These are phyloP conservation scores for Xylaria acuta DNA, from an alignment of 495 filamentous ascomycete species.

Conservation along the genomic window DNA sequence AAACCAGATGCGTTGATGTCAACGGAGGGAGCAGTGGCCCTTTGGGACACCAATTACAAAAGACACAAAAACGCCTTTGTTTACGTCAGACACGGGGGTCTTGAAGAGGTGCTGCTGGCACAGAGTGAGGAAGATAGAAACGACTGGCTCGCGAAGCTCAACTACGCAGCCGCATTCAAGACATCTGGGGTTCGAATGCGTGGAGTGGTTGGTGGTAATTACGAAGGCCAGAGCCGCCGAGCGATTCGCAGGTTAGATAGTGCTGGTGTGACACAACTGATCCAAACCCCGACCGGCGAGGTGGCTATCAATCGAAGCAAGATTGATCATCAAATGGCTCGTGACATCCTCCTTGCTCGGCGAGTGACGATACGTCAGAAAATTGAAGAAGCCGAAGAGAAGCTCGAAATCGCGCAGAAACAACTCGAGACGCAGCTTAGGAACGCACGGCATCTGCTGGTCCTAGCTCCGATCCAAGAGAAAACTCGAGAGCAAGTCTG, in stretches of 20 bases:
- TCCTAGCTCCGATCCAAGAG: conserved; percentile 85
- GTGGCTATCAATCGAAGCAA: conserved; percentile 69
- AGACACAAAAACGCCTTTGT: conserved; percentile 97
- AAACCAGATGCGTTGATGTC: conserved; percentile 93
- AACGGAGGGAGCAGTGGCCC: conserved; percentile 86
- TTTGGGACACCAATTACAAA: conserved; percentile 85
- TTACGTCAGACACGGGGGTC: conserved; percentile 84
- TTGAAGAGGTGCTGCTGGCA: conserved; percentile 91
- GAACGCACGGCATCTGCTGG: conserved; percentile 90
- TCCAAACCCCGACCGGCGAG: conserved; percentile 74
- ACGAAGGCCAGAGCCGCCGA: conserved; percentile 81
- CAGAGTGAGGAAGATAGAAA: conserved; percentile 91
- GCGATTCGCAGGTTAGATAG: conserved; percentile 71
- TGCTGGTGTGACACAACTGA: conserved; percentile 57
- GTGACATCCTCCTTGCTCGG: conserved; percentile 81
- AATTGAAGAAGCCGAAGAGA: conserved; percentile 84
- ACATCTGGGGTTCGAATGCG: conserved; percentile 91
- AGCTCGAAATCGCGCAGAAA: conserved; percentile 71
- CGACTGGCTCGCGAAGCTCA: conserved; percentile 95
- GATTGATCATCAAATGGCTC: conserved; percentile 80
- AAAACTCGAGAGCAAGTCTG: conserved; percentile 87
- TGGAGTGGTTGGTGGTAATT: conserved; percentile 81
- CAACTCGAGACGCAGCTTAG: conserved; percentile 82
- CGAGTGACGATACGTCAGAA: conserved; percentile 81
- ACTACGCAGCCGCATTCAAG: conserved; percentile 93